Evolutionary conservation across 352 stramenopile genomes (phyloP).

Genomic region (Thraustotheca clavata): DNA sequence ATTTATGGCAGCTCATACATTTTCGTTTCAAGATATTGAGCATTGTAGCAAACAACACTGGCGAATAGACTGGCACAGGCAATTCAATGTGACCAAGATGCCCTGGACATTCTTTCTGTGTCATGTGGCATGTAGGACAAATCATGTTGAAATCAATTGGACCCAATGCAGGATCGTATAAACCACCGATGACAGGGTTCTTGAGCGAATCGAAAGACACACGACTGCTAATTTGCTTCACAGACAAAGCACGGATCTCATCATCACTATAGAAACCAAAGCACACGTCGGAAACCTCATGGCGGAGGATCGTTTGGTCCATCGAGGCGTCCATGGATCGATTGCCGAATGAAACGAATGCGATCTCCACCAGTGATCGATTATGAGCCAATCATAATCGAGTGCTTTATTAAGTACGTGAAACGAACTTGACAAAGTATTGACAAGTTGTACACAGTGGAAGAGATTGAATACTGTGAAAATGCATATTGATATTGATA

Average conservation of each 20-base stretch:
- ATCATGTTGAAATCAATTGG: slow-evolving; percentile 86
- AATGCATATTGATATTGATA: no score
- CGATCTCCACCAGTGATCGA: slow-evolving; percentile 13
- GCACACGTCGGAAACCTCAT: slow-evolving; percentile 85
- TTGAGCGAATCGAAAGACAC: slow-evolving; percentile 93
- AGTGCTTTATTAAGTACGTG: not conserved
- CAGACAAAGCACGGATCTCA: slow-evolving; percentile 93
- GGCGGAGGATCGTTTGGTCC: slow-evolving; percentile 85
- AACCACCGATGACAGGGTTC: slow-evolving; percentile 90
- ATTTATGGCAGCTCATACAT: slow-evolving; percentile 98
- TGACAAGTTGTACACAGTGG: no score
- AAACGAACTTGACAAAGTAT: no score
- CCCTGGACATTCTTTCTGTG: slow-evolving; percentile 93
- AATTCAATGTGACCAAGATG: slow-evolving; percentile 99
- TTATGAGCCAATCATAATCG: slow-evolving; percentile 4
- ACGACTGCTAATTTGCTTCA: slow-evolving; percentile 95
- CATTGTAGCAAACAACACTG: slow-evolving; percentile 93
- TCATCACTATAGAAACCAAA: slow-evolving; percentile 98
- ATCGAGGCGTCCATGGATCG: slow-evolving; percentile 69
- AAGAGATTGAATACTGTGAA: no score
- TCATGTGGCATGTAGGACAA: slow-evolving; percentile 95
- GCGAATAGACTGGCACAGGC: slow-evolving; percentile 97
- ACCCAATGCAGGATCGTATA: slow-evolving; percentile 96
- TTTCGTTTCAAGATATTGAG: slow-evolving; percentile 95
- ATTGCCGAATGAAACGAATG: not conserved